phyloP scores from a whole-genome alignment of 495 filamentous ascomycete species.

The Aspergillus taichungensis region DNA sequence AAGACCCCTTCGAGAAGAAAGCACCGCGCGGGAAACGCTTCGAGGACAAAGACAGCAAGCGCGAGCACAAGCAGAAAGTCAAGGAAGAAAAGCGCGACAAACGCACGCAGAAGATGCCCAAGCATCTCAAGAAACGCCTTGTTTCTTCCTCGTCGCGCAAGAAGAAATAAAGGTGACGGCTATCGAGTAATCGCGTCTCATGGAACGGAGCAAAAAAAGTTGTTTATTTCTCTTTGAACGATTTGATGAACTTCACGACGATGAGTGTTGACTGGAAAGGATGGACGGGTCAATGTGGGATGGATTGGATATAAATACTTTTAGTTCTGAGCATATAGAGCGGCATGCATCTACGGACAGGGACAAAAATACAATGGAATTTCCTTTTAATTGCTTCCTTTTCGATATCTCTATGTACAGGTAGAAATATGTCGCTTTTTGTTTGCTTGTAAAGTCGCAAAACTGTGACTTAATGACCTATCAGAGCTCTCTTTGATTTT shows the following conservation, averaged over 20 bases:
- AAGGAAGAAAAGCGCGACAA: slow-evolving; percentile 93
- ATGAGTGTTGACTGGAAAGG: slow-evolving; percentile 2
- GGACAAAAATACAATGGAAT: background rate
- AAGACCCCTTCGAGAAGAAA: slow-evolving; percentile 51
- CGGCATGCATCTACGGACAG: background rate
- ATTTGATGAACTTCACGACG: slow-evolving; percentile 12
- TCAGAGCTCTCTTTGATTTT: slow-evolving; percentile 46
- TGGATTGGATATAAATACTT: background rate
- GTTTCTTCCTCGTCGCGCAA: slow-evolving; percentile 33
- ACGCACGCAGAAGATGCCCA: slow-evolving; percentile 90
- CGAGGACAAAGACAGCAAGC: slow-evolving; percentile 84
- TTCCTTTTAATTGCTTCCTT: background rate
- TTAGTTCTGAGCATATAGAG: slow-evolving; percentile 4
- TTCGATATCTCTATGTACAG: slow-evolving; percentile 5
- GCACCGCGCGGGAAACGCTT: slow-evolving; percentile 78
- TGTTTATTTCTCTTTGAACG: background rate
- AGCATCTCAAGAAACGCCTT: slow-evolving; percentile 73
- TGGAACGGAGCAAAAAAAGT: background rate
- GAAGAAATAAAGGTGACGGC: slow-evolving; percentile 28
- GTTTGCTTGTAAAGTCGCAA: background rate
- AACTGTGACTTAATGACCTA: slow-evolving; percentile 11
- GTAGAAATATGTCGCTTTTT: slow-evolving; percentile 5
- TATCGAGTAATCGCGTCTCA: background rate
- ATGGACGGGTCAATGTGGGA: background rate
- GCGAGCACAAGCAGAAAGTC: slow-evolving; percentile 77